phyloP scores from a whole-genome alignment of 1,284 basidiomycete species.

The Malassezia pachydermatis region DNA sequence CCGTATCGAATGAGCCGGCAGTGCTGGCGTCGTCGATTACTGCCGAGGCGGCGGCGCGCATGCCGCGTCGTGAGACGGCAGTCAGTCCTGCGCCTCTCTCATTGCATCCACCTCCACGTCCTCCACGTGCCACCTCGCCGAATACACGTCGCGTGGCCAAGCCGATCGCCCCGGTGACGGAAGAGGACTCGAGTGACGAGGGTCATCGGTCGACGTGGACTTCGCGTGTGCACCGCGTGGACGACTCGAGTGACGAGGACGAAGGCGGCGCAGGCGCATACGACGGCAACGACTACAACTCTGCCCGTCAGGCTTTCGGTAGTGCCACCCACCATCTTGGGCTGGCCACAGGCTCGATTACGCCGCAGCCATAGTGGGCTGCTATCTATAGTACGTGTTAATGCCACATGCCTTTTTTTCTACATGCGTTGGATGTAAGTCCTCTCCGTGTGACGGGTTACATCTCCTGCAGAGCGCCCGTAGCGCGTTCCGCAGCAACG shows the following conservation, averaged over 20 bases:
- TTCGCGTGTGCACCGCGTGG: conserved; percentile 29
- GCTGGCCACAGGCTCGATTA: conserved; percentile 29
- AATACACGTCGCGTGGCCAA: no score
- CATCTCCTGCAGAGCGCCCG: conserved; percentile 17
- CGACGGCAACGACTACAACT: conserved; percentile 28
- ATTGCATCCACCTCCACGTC: no score
- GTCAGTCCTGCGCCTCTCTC: no score
- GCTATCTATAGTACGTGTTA: no score
- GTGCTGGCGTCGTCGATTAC: conserved; percentile 20
- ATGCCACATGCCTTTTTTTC: no score
- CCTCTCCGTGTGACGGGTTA: background rate
- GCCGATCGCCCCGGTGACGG: background rate
- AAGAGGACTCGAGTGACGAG: background rate
- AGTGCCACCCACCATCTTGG: conserved; percentile 32
- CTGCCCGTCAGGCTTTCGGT: conserved; percentile 37
- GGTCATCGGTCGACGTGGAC: conserved; percentile 33
- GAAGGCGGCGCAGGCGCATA: conserved; percentile 7
- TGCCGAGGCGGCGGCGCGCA: conserved; percentile 1
- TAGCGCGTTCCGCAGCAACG: conserved; percentile 30
- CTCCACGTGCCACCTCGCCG: no score
- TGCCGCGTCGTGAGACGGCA: no score
- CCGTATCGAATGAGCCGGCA: background rate
- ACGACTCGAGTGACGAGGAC: conserved; percentile 37
- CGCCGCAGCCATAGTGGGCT: conserved; percentile 16
- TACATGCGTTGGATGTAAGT: background rate